These are phyloP conservation scores for Backusella parvicylindrica DNA, from an alignment of 192 early-diverging fungal species.

Conservation along the genomic window DNA sequence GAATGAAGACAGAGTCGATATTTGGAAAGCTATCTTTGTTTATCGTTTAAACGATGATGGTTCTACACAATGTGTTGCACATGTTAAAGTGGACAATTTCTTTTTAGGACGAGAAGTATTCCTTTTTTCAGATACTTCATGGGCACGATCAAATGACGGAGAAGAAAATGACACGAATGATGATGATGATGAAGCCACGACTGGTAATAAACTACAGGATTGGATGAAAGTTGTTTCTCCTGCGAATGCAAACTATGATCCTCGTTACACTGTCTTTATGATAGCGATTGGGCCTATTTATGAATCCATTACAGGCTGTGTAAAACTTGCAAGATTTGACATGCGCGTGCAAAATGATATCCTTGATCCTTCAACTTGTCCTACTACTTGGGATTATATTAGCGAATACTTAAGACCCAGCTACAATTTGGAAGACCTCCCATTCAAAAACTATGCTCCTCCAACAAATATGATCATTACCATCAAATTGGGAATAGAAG, in stretches of 20 bases:
- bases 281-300: constrained; percentile 17
- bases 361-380: constrained; percentile 12
- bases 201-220: neutral
- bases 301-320: neutral
- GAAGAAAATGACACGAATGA: neutral
- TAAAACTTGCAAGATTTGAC: neutral
- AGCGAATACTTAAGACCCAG: neutral
- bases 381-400: constrained; percentile 6
- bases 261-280: constrained; percentile 21
- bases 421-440: neutral
- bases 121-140: constrained; percentile 23
- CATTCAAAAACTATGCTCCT: neutral
- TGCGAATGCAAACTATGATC: neutral
- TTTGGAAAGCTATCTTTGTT: constrained; percentile 28
- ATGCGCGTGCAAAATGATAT: neutral
- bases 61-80: constrained; percentile 21
- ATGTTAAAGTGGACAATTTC: constrained; percentile 2
- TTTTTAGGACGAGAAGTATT: constrained; percentile 28
- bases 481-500: constrained; percentile 10
- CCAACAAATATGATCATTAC: constrained; percentile 2
- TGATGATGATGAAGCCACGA: neutral
- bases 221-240: constrained; percentile 22
- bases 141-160: neutral
- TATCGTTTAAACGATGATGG: constrained; percentile 32
- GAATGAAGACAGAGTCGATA: neutral